Percentiles rank a stretch among this genome's conserved stretches.
These are phyloP conservation scores for Chalciporus sp. DNA, from an alignment of 1,284 basidiomycete species.

Conservation along the genomic window DNA sequence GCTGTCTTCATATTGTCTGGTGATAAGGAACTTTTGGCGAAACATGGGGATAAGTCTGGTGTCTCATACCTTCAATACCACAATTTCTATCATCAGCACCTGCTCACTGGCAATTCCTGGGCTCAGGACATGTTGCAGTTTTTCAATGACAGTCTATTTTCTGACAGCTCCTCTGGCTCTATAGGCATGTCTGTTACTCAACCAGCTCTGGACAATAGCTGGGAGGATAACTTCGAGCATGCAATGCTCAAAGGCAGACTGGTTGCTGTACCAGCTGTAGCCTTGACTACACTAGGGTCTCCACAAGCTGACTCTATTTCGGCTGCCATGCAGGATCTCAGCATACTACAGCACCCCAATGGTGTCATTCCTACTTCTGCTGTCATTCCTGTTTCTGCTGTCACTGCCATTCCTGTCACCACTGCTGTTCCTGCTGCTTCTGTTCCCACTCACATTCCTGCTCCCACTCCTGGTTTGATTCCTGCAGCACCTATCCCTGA, in stretches of 20 bases:
- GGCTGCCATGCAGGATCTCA: too few relatives aligned
- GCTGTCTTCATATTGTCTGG: slow-evolving; percentile 3
- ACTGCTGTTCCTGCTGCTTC: neutral
- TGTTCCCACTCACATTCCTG: neutral
- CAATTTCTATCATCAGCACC: neutral
- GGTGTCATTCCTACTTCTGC: too few relatives aligned
- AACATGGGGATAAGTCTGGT: neutral
- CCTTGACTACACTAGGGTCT: too few relatives aligned
- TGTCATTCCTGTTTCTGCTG: too few relatives aligned
- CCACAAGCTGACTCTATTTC: too few relatives aligned
- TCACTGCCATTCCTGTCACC: neutral
- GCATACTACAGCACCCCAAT: too few relatives aligned
- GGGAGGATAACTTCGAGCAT: neutral
- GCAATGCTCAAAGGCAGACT: neutral
- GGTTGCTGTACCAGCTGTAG: too few relatives aligned
- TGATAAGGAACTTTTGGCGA: neutral
- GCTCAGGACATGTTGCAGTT: neutral
- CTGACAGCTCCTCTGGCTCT: neutral
- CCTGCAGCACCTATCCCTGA: neutral
- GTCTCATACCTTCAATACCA: neutral
- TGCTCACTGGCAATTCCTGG: neutral
- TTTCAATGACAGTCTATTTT: slow-evolving; percentile 3
- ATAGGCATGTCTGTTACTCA: neutral
- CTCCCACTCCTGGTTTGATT: too few relatives aligned
- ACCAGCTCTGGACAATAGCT: neutral